These are phyloP conservation scores for Exsudoporus frostii DNA, from an alignment of 768 basidiomycete species.

Conservation along the genomic window DNA sequence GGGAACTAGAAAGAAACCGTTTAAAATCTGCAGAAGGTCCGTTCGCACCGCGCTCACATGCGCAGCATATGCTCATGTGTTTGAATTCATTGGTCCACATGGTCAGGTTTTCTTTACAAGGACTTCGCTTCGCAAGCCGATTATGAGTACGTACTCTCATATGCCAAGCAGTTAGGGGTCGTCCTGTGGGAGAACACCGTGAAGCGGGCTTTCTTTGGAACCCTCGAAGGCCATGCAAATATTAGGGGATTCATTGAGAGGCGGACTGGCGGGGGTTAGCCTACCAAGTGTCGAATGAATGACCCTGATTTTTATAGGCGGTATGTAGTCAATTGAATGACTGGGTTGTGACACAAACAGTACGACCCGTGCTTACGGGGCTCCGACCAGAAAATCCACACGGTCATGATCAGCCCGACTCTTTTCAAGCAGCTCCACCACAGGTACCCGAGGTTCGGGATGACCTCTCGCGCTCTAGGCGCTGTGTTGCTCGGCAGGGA, in stretches of 20 bases:
- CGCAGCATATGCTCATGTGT: slow-evolving; percentile 7
- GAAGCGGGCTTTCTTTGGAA: slow-evolving; percentile 82
- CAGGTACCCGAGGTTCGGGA: slow-evolving; percentile 8
- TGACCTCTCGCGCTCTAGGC: slow-evolving; percentile 7
- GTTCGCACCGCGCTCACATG: slow-evolving; percentile 16
- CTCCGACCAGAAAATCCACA: background rate
- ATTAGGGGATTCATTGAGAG: slow-evolving; percentile 80
- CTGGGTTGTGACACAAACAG: background rate
- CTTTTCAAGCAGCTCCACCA: background rate
- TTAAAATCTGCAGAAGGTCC: slow-evolving; percentile 85
- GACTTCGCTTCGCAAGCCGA: slow-evolving; percentile 84
- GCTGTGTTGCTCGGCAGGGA: slow-evolving; percentile 8
- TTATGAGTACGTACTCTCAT: slow-evolving; percentile 82
- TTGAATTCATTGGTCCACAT: slow-evolving; percentile 4
- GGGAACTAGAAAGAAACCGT: slow-evolving; percentile 95
- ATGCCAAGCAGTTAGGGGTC: slow-evolving; percentile 78
- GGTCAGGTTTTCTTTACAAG: slow-evolving; percentile 80
- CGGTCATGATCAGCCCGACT: slow-evolving; percentile 14
- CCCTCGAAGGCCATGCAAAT: slow-evolving; percentile 70
- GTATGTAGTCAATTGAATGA: slow-evolving; percentile 6
- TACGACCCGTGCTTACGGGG: background rate
- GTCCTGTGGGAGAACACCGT: slow-evolving; percentile 78
- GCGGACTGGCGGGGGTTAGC: slow-evolving; percentile 44
- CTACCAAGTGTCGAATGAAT: background rate
- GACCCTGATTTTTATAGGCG: slow-evolving; percentile 1